A percentile compares a stretch with the other conserved stretches of the same genome.
phyloP scores from a whole-genome alignment of 129 eudicot species.

The Lonicera japonica region DNA sequence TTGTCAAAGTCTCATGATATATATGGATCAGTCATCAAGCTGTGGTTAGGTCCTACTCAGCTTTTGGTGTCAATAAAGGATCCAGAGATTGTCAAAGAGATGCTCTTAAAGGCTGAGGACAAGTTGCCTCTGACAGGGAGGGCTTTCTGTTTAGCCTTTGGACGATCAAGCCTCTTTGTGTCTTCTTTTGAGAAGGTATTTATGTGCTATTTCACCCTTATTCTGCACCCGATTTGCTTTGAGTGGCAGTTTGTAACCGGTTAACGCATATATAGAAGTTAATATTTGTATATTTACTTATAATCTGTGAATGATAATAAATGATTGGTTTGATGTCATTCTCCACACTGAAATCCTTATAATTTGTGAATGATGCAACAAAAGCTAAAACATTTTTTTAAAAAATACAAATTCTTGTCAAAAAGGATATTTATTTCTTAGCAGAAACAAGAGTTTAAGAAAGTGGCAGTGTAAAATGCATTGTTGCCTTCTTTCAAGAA shows the following conservation, averaged over 20 bases:
- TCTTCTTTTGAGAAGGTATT: conserved; percentile 28
- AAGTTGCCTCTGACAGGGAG: conserved; percentile 31
- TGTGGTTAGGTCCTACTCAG: conserved; percentile 31
- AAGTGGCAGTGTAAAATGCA: too few relatives aligned
- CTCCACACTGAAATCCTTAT: too few relatives aligned
- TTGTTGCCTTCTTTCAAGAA: too few relatives aligned
- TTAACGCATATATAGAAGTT: too few relatives aligned
- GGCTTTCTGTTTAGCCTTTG: conserved; percentile 26
- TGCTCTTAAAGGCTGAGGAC: conserved; percentile 32
- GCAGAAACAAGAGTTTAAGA: too few relatives aligned
- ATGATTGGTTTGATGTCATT: too few relatives aligned
- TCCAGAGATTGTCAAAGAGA: conserved; percentile 18
- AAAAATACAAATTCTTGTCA: too few relatives aligned
- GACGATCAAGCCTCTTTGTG: conserved; percentile 29
- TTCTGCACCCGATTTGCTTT: not conserved
- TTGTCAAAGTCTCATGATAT: conserved; percentile 18
- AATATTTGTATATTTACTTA: too few relatives aligned
- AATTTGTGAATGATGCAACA: not conserved
- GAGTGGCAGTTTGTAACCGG: too few relatives aligned
- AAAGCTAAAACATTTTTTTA: too few relatives aligned
- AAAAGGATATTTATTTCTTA: too few relatives aligned
- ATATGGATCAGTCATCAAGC: conserved; percentile 27
- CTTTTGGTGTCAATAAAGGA: conserved; percentile 29
- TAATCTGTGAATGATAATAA: too few relatives aligned
- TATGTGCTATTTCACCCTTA: not conserved